Evolutionary conservation across 164 flowering plant species (phyloP).

Genomic region (Buxus sempervirens): DNA sequence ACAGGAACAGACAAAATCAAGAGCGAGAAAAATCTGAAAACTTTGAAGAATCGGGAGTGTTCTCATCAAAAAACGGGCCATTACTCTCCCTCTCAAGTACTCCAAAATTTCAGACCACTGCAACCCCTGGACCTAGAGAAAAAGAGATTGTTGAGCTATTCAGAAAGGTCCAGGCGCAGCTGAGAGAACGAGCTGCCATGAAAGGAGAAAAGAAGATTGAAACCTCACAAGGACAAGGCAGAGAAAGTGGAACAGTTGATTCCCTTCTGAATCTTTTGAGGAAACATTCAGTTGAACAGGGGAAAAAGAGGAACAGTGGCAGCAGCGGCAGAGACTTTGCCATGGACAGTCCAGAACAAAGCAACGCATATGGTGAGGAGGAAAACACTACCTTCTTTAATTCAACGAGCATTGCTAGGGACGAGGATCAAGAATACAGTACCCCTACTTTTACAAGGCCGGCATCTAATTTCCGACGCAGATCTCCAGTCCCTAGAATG

Average conservation of each 20-base stretch:
- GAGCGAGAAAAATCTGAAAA: constrained; percentile 47
- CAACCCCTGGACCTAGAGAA: constrained; percentile 77
- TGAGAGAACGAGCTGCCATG: constrained; percentile 71
- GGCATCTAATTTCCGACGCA: constrained; percentile 59
- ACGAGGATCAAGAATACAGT: constrained; percentile 33
- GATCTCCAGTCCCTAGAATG: constrained; percentile 67
- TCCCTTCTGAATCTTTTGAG: constrained; percentile 75
- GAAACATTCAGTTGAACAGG: constrained; percentile 73
- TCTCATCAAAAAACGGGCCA: constrained; percentile 68
- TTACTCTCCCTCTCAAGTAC: constrained; percentile 46
- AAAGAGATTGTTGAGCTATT: constrained; percentile 88
- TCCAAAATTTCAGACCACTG: constrained; percentile 56
- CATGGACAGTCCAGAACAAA: constrained; percentile 35
- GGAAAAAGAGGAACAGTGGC: constrained; percentile 34
- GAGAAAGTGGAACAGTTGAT: constrained; percentile 78
- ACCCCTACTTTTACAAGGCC: constrained; percentile 43
- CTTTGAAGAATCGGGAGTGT: constrained; percentile 54
- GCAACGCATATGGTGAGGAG: constrained; percentile 30
- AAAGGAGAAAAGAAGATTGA: constrained; percentile 71
- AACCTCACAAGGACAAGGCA: constrained; percentile 44
- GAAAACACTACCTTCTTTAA: constrained; percentile 33
- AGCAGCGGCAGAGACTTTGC: constrained; percentile 25
- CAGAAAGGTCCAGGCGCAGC: constrained; percentile 80
- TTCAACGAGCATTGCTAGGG: constrained; percentile 28
- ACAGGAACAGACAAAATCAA: constrained; percentile 54